Percentiles rank a stretch among this genome's conserved stretches.
Evolutionary conservation across 176 grass and related monocot species (phyloP).

Genomic region (Oryza rufipogon): DNA sequence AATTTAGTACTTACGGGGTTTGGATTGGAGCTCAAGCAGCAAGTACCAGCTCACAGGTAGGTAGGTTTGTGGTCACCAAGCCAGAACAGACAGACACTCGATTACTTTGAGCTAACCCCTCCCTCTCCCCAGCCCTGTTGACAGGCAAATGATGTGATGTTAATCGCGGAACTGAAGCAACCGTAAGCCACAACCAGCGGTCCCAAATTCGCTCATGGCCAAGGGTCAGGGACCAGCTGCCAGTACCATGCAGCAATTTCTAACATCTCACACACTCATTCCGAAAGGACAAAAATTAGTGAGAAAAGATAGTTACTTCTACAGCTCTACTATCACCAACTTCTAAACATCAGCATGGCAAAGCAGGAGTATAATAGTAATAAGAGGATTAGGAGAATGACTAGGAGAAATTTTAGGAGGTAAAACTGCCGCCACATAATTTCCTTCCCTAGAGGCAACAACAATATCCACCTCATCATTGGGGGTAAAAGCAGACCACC

Average conservation of each 20-base stretch:
- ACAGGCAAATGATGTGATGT: conserved; percentile 5
- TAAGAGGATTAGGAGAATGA: conserved; percentile 14
- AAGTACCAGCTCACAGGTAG: not conserved
- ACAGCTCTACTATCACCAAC: not conserved
- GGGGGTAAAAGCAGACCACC: conserved; percentile 54
- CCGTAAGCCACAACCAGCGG: not conserved
- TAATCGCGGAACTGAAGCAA: conserved; percentile 41
- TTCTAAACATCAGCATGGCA: not conserved
- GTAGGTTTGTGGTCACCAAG: not conserved
- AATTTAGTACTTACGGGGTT: not conserved
- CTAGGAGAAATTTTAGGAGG: conserved; percentile 38
- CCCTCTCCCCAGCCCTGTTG: not conserved
- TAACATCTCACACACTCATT: not conserved
- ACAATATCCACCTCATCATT: conserved; percentile 54
- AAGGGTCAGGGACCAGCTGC: conserved; percentile 3
- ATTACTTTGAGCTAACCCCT: conserved; percentile 2
- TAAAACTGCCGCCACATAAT: conserved; percentile 51
- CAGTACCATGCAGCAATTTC: not conserved
- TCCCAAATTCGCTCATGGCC: conserved; percentile 30
- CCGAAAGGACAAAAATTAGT: not conserved
- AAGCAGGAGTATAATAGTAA: not conserved
- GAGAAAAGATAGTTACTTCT: not conserved
- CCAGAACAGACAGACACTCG: conserved; percentile 5
- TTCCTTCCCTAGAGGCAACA: conserved; percentile 63
- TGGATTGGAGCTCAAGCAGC: not conserved